Conservation (phyloP, 208 protist genomes). For the Spironucleus salmonicida region DNA sequence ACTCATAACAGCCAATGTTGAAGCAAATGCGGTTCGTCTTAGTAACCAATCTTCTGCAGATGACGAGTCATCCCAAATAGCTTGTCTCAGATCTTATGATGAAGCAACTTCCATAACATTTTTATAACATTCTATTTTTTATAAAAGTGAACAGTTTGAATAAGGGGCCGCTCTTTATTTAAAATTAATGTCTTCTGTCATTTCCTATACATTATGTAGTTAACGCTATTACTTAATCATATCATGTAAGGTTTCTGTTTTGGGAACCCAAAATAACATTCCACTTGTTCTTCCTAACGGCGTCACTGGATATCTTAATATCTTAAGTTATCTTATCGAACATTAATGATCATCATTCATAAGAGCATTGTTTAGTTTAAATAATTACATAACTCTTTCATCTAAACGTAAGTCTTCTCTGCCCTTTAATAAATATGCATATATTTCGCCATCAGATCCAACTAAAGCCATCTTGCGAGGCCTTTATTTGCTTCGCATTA, state of each 20-base stretch:
- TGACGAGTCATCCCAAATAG: constrained; percentile 84
- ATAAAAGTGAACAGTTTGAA: constrained; percentile 76
- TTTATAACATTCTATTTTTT: constrained; percentile 74
- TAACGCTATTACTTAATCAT: constrained; percentile 90
- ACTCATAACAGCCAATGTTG: constrained; percentile 91
- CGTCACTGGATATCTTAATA: constrained; percentile 84
- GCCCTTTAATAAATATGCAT: constrained; percentile 92
- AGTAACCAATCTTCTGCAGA: constrained; percentile 90
- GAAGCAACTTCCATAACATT: constrained; percentile 29
- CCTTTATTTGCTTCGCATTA: constrained; percentile 95
- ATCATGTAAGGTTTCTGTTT: constrained; percentile 89
- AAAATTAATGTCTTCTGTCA: constrained; percentile 50
- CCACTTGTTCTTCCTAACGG: constrained; percentile 94
- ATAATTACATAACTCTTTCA: constrained; percentile 99
- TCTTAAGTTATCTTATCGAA: not conserved
- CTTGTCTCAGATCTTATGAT: constrained; percentile 52
- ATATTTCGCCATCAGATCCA: constrained; percentile 74
- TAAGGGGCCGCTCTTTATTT: constrained; percentile 60
- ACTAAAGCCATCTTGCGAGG: constrained; percentile 84
- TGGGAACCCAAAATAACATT: constrained; percentile 88
- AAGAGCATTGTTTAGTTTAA: constrained; percentile 93
- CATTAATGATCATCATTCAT: constrained; percentile 48
- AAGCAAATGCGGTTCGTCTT: constrained; percentile 85
- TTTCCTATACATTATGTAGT: constrained; percentile 56
- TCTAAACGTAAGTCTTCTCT: constrained; percentile 85